Conservation (phyloP, 306 rosid species). For the Malus sieversii region DNA sequence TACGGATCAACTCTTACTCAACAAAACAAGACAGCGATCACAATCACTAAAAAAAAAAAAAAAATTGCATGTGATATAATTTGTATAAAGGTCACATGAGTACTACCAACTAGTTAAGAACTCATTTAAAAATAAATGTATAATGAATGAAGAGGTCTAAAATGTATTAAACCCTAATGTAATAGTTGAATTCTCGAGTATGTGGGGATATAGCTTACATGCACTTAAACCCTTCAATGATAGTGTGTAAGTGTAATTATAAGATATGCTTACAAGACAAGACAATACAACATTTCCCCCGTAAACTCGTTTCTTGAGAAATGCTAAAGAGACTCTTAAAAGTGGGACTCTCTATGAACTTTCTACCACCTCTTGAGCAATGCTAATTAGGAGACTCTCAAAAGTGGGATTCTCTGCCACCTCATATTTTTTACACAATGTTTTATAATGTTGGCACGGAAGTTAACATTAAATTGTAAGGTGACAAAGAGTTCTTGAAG, state of each 20-base stretch:
- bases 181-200: background rate
- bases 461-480: too few relatives aligned
- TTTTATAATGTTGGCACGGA: too few relatives aligned
- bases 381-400: too few relatives aligned
- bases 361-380: too few relatives aligned
- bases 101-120: background rate
- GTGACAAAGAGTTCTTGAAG: too few relatives aligned
- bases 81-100: background rate
- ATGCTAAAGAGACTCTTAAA: too few relatives aligned
- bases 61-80: background rate
- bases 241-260: background rate
- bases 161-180: background rate
- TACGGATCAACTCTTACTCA: too few relatives aligned
- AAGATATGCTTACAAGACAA: background rate
- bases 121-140: background rate
- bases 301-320: background rate
- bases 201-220: too few relatives aligned
- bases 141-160: background rate
- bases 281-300: background rate
- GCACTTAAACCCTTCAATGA: too few relatives aligned
- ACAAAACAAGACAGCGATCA: background rate
- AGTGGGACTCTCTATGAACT: too few relatives aligned
- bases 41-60: background rate
- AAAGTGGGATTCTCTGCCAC: too few relatives aligned
- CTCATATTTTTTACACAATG: too few relatives aligned